Base-by-base conservation (phyloP, 2,329 filamentous ascomycete species). In the Aspergillus pseudonomiae region DNA sequence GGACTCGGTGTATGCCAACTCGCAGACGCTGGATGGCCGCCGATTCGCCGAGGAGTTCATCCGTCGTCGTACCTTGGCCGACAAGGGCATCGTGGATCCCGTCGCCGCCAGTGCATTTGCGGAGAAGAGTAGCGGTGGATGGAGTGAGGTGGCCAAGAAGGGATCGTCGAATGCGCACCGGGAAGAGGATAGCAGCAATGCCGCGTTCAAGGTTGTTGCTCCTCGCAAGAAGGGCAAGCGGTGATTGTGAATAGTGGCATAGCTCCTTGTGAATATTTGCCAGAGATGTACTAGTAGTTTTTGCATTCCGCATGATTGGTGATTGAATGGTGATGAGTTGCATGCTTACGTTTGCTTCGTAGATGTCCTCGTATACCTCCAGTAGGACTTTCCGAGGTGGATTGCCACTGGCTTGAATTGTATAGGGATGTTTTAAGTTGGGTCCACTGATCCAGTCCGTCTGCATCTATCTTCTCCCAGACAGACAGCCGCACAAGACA, bases 111-210 rank as follows among this genome's bases (percentile, higher is more conserved):
- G 81, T 60, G 85, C 87, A 3, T 84, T 82, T 39, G 80, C 73
- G 6, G 81, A 83, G 67, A 82, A 80, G 68, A 82, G 80, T 30
- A 81, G 84, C 30, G 89, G 91, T 61, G 94, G 94, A 24, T 99
- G 95, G 95, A 97, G 86, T 71, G 95, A 98, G 80, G 95, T 99
- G 59, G 95, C 95, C 1, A 98, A 98, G 89, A 97, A 97, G 84
- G 91, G 91, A 28, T 82, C 80, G 57, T 74, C 71, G 56, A 81
- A 82, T 61, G 75, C 77, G 56, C 83, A 82, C 65, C 84, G 85
- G 36, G 77, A 82, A 55, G 77, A 80, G 70, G 75, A 76, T 75
- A 77, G 74, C 65, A 79, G 77, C 65, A 81, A 77, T 65, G 79
- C 89, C 11, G 87, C 87, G 57, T 98, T 97, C 82, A 95, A 95